These are phyloP conservation scores for Penicillium robsamsonii DNA, from an alignment of 495 filamentous ascomycete genomes.

Conservation along the genomic window DNA sequence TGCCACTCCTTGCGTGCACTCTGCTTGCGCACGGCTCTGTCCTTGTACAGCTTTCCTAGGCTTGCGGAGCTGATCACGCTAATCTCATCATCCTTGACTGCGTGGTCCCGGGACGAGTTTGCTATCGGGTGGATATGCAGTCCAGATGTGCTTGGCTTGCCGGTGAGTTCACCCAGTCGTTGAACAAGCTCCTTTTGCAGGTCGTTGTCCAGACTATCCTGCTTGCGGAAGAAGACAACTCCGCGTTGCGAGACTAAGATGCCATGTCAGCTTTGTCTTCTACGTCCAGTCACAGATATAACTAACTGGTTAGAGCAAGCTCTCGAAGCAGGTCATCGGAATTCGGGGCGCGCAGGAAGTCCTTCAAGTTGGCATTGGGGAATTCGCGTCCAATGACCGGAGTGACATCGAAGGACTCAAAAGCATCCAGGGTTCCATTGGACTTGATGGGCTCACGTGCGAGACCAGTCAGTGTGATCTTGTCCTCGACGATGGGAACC, in stretches of 20 bases:
- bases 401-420: constrained; percentile 62
- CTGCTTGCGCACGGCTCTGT: constrained; percentile 28
- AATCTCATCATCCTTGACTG: constrained; percentile 66
- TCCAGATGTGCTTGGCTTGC: constrained; percentile 62
- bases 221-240: constrained; percentile 79
- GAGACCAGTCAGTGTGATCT: constrained; percentile 14
- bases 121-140: constrained; percentile 73
- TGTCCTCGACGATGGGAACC: constrained; percentile 22
- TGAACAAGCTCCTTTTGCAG: constrained; percentile 68
- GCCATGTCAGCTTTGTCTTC: neutral
- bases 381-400: constrained; percentile 69
- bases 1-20: constrained; percentile 53
- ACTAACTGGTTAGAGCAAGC: constrained; percentile 61
- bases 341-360: constrained; percentile 60
- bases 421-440: constrained; percentile 54
- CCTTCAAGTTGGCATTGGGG: constrained; percentile 54
- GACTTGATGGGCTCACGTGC: constrained; percentile 45
- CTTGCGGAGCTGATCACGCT: constrained; percentile 65
- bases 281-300: too few relatives aligned
- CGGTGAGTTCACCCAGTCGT: constrained; percentile 59
- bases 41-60: constrained; percentile 55
- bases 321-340: constrained; percentile 66
- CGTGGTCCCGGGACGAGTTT: constrained; percentile 59
- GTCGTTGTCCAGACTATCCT: constrained; percentile 62
- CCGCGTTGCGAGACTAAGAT: constrained; percentile 71